phyloP scores from a whole-genome alignment of 176 grass and related monocot species.

The Triticum urartu region DNA sequence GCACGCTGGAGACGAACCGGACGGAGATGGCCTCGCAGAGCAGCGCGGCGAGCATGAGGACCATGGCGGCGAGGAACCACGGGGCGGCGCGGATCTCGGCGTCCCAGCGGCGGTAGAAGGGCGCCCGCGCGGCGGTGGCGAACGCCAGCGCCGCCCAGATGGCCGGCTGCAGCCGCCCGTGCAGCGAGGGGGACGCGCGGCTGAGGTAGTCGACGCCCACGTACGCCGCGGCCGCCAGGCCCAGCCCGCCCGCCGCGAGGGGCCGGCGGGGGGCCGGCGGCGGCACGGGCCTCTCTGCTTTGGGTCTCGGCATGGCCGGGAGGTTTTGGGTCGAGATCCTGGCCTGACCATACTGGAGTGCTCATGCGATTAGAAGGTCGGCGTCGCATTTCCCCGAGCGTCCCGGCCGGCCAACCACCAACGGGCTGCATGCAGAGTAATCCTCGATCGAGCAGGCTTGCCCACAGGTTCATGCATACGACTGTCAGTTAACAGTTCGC shows the following conservation, averaged over 20 bases:
- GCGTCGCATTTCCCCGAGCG: neutral
- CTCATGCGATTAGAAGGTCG: neutral
- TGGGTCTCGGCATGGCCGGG: conserved; percentile 29
- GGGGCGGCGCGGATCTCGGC: conserved; percentile 64
- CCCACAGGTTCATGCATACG: too few relatives aligned
- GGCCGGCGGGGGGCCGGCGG: conserved; percentile 13
- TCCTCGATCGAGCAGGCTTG: too few relatives aligned
- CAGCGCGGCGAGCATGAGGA: conserved; percentile 65
- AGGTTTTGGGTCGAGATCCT: neutral
- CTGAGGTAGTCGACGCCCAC: conserved; percentile 69
- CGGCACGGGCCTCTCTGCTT: conserved; percentile 10
- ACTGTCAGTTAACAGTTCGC: too few relatives aligned
- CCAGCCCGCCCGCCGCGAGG: conserved; percentile 18
- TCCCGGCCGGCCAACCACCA: too few relatives aligned
- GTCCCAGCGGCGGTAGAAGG: conserved; percentile 82
- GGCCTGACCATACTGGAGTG: neutral
- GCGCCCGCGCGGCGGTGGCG: conserved; percentile 46
- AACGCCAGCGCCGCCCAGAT: conserved; percentile 73
- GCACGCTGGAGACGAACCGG: conserved; percentile 73
- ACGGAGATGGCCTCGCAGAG: conserved; percentile 83
- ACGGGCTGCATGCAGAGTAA: neutral
- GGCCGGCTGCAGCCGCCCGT: conserved; percentile 60
- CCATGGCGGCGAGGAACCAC: conserved; percentile 66
- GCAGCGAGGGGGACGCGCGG: conserved; percentile 52
- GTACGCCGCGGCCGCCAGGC: conserved; percentile 59